Evolutionary conservation across 1,139 yeast species (phyloP).

Genomic region (Kodamaea alishanica): DNA sequence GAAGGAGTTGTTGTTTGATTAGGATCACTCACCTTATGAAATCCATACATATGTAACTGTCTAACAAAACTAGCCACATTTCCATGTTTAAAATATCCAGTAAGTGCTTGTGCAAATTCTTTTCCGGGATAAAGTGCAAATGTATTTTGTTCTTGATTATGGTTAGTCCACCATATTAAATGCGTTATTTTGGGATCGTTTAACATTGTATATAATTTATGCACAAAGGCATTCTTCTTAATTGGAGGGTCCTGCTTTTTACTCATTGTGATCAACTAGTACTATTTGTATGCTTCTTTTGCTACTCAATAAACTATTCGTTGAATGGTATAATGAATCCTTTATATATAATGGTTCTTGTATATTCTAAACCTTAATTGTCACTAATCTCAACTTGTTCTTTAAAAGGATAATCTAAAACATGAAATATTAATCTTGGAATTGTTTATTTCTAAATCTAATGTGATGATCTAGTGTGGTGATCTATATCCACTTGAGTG

Average conservation of each 20-base stretch:
- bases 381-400: background rate
- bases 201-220: conserved; percentile 58
- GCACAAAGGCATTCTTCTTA: conserved; percentile 63
- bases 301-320: background rate
- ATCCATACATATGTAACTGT: conserved; percentile 49
- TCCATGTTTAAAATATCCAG: conserved; percentile 45
- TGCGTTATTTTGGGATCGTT: conserved; percentile 46
- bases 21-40: conserved; percentile 51
- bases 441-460: no score
- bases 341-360: background rate
- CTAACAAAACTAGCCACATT: conserved; percentile 47
- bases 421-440: background rate
- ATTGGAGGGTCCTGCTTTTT: conserved; percentile 23
- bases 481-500: no score
- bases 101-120: conserved; percentile 43
- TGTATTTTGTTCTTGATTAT: conserved; percentile 55
- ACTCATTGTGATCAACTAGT: conserved; percentile 11
- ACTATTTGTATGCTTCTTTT: background rate
- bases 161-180: conserved; percentile 78
- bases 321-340: no score
- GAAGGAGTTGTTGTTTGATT: conserved; percentile 6
- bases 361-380: background rate
- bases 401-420: background rate
- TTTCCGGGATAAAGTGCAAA: conserved; percentile 60
- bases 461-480: no score